Percentiles rank a stretch among this genome's conserved stretches.
Conservation (phyloP, 202 grass and related monocot genomes). For the Carex arenaria region DNA sequence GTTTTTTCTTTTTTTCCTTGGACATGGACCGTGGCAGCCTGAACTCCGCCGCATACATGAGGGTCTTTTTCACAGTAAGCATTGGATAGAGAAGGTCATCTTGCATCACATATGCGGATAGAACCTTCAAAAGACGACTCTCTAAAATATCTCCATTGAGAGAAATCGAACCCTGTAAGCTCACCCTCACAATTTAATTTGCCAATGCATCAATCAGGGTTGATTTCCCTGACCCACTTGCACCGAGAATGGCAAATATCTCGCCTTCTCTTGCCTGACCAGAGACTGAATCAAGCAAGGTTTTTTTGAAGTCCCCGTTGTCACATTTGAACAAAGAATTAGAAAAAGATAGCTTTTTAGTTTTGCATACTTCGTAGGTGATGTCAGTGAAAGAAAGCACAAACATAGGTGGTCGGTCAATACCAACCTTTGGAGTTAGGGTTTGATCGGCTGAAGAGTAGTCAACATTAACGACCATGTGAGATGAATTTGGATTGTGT, state of each 20-base stretch:
- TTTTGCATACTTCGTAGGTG: constrained; percentile 17
- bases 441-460: background rate
- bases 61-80: constrained; percentile 72
- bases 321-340: background rate
- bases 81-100: constrained; percentile 81
- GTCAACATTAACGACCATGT: background rate
- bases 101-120: constrained; percentile 84
- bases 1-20: constrained; percentile 41
- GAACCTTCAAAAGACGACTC: constrained; percentile 40
- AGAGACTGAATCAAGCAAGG: constrained; percentile 57
- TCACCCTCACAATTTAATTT: constrained; percentile 38
- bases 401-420: constrained; percentile 22
- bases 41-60: constrained; percentile 77
- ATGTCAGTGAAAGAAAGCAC: constrained; percentile 53
- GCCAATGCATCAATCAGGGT: constrained; percentile 73
- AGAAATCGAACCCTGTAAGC: constrained; percentile 42
- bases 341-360: background rate
- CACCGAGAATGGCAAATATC: constrained; percentile 60
- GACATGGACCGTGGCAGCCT: constrained; percentile 51
- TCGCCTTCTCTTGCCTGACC: constrained; percentile 57
- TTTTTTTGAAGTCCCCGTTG: background rate
- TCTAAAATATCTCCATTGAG: constrained; percentile 50
- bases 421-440: background rate
- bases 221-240: constrained; percentile 70
- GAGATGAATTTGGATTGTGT: background rate